These are phyloP conservation scores for Lasiosphaeria hispida DNA, from an alignment of 495 filamentous ascomycete species.

Conservation along the genomic window DNA sequence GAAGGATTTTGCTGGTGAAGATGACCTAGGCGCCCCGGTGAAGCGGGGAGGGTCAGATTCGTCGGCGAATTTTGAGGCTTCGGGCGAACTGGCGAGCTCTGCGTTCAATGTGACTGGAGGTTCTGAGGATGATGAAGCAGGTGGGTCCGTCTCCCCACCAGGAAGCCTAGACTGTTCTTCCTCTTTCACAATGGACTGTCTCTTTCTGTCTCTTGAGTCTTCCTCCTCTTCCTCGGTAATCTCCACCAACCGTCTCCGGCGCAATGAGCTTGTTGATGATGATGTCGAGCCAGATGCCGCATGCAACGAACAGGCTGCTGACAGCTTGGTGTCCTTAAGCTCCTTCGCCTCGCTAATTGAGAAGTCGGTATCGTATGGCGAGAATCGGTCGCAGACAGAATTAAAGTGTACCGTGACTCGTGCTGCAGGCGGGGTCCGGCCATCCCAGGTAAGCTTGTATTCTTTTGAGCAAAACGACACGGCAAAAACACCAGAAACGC, in stretches of 20 bases:
- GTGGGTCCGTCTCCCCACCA: background rate
- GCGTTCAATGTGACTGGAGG: slow-evolving; percentile 34
- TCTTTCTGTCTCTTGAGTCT: slow-evolving; percentile 47
- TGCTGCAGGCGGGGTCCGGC: slow-evolving; percentile 49
- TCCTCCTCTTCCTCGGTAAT: slow-evolving; percentile 84
- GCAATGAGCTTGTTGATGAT: slow-evolving; percentile 79
- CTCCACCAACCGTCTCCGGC: slow-evolving; percentile 73
- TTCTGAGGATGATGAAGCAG: slow-evolving; percentile 6
- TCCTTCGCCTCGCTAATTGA: slow-evolving; percentile 69
- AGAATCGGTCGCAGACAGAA: slow-evolving; percentile 78
- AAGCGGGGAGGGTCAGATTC: slow-evolving; percentile 39
- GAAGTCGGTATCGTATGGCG: slow-evolving; percentile 82
- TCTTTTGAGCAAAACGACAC: background rate
- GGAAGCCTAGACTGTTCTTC: slow-evolving; percentile 21
- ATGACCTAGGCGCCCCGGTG: slow-evolving; percentile 34
- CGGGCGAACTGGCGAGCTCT: slow-evolving; percentile 36
- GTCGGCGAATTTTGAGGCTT: slow-evolving; percentile 41
- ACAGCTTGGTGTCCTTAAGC: slow-evolving; percentile 81
- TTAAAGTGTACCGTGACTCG: slow-evolving; percentile 94
- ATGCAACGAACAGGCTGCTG: slow-evolving; percentile 85
- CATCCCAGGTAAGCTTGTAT: slow-evolving; percentile 11
- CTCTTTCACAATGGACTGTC: slow-evolving; percentile 47
- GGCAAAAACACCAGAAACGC: background rate
- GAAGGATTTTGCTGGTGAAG: slow-evolving; percentile 39
- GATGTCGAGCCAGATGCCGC: slow-evolving; percentile 83